Conservation (phyloP, 805 yeast species). For the Metschnikowia kofuensis region DNA sequence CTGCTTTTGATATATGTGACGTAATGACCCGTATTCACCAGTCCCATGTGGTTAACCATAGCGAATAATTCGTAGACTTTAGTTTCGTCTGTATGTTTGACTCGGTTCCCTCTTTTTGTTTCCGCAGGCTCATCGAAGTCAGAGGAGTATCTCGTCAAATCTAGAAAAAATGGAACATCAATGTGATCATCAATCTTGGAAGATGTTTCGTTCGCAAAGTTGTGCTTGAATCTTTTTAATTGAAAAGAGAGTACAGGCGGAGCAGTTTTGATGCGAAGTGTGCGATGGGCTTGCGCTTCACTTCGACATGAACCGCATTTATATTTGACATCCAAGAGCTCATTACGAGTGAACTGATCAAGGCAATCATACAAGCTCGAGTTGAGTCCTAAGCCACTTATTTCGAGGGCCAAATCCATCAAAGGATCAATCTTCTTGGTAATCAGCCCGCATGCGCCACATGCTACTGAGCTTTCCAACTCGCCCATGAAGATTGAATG, state of each 20-base stretch:
- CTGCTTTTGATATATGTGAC: conserved; percentile 70
- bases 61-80: conserved; percentile 79
- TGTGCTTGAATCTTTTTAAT: conserved; percentile 74
- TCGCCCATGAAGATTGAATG: conserved; percentile 84
- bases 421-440: conserved; percentile 83
- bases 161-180: conserved; percentile 66
- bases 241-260: conserved; percentile 84
- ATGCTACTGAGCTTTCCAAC: conserved; percentile 73
- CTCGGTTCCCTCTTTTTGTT: neutral
- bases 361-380: conserved; percentile 60
- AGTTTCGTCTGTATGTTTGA: conserved; percentile 23
- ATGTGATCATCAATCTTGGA: conserved; percentile 77
- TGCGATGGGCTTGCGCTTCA: conserved; percentile 64
- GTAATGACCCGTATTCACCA: conserved; percentile 95
- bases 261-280: conserved; percentile 60
- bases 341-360: conserved; percentile 72
- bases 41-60: conserved; percentile 84
- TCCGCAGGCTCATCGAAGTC: conserved; percentile 11
- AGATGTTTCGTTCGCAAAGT: conserved; percentile 43
- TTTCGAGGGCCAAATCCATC: conserved; percentile 83
- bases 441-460: conserved; percentile 62
- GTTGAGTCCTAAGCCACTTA: conserved; percentile 32
- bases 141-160: conserved; percentile 59
- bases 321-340: conserved; percentile 71
- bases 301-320: conserved; percentile 65